Conservation (phyloP, 768 basidiomycete genomes). For the Lactarius sanguifluus region DNA sequence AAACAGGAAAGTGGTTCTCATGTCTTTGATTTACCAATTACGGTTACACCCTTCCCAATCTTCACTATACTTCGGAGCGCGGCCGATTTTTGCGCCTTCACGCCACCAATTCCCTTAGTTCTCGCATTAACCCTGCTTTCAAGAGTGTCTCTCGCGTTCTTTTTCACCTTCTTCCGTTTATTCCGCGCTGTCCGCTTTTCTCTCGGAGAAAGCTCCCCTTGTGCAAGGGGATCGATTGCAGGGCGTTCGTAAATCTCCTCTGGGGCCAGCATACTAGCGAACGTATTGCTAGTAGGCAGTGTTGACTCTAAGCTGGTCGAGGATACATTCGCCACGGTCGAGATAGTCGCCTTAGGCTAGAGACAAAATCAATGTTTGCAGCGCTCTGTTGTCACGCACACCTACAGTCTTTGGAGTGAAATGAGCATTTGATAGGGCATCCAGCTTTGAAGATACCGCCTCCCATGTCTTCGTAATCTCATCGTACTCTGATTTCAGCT, state of each 20-base stretch:
- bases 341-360: conserved; percentile 87
- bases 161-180: conserved; percentile 68
- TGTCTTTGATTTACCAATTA: conserved; percentile 63
- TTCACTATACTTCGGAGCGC: conserved; percentile 83
- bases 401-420: conserved; percentile 91
- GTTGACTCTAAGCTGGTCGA: conserved; percentile 87
- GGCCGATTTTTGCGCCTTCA: conserved; percentile 81
- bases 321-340: conserved; percentile 78
- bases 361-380: conserved; percentile 20
- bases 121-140: conserved; percentile 65
- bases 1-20: conserved; percentile 17
- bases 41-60: conserved; percentile 80
- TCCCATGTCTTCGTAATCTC: conserved; percentile 86
- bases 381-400: conserved; percentile 8
- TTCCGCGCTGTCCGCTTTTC: conserved; percentile 75
- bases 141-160: conserved; percentile 63
- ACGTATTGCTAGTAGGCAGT: conserved; percentile 76
- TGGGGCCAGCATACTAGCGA: conserved; percentile 82
- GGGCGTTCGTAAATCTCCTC: conserved; percentile 82
- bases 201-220: conserved; percentile 78
- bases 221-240: conserved; percentile 54
- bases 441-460: conserved; percentile 80
- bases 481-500: conserved; percentile 83
- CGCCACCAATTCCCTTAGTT: conserved; percentile 48
- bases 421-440: conserved; percentile 92